Evolutionary conservation across 2,329 filamentous ascomycete species (phyloP), one percentile per base, ranked within the genome.

Genomic region (Hansfordia pulvinata): DNA sequence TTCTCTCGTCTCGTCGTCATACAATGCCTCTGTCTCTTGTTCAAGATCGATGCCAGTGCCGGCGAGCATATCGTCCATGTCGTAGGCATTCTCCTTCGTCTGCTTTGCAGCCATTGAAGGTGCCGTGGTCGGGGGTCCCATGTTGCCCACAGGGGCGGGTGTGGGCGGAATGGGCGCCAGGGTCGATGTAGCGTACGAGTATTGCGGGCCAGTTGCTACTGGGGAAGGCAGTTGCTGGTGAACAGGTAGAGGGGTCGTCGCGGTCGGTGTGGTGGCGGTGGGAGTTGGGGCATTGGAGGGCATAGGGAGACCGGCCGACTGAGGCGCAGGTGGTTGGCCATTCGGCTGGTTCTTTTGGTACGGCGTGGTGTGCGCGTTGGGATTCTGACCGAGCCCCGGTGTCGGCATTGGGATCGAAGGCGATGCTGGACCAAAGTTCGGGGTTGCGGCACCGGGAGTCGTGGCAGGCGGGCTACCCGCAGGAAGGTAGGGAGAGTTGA

Each of bases 1-100:
- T 24, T 64, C 59, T 42, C 64, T 52, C 27, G 62, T 52, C 38
- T 72, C 58, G 28, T 73, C 60, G 32, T 72, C 74, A 23, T 82
- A 76, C 49, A 90, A 63, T 37, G 74, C 81, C 40, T 85, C 81
- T 44, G 92, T 83, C 50, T 93, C 86, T 36, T 84, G 84, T 31
- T 78, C 75, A 24, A 93, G 54, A 56, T 93, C 82, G 35, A 94
- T 84, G 26, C 84, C 85, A 10, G 84, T 88, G 11, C 80, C 82
- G 11, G 77, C 76, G 29, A 93, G 54, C 26, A 85, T 80, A 54
- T 94, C 86, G 37, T 78, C 82, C 23, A 86, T 67, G 42, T 93
- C 83, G 40, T 86, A 73, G 30, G 69, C 58, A 30, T 63, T 61
- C 29, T 66, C 64, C 36, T 74, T 83, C 64, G 66, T 68, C 70